These are phyloP conservation scores for Cladorrhinum sp. DNA, from an alignment of 2,329 filamentous ascomycete genomes.

Conservation along the genomic window DNA sequence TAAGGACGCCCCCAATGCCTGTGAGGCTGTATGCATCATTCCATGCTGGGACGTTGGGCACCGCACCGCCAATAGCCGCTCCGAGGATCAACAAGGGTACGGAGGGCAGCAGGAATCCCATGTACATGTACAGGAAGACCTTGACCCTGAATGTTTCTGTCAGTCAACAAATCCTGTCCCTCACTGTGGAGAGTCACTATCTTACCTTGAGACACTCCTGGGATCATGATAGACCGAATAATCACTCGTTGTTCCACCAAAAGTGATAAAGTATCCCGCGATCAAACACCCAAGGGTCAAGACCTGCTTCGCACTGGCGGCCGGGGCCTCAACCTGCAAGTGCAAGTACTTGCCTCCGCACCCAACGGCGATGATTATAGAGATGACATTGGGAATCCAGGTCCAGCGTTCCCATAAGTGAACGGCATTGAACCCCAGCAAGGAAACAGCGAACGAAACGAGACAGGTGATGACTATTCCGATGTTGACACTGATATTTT, in stretches of 20 bases:
- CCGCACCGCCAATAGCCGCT: slow-evolving; percentile 50
- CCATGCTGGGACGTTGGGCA: slow-evolving; percentile 44
- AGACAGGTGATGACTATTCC: slow-evolving; percentile 56
- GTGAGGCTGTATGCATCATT: slow-evolving; percentile 39
- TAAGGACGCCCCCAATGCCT: slow-evolving; percentile 44
- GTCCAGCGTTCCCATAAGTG: slow-evolving; percentile 56
- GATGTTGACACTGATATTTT: slow-evolving; percentile 48
- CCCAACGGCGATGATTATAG: slow-evolving; percentile 51
- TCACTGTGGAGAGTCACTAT: background rate
- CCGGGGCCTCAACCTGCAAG: slow-evolving; percentile 40
- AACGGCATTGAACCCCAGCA: slow-evolving; percentile 53
- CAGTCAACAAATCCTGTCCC: slow-evolving; percentile 6
- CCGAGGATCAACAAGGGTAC: slow-evolving; percentile 49
- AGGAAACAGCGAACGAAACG: slow-evolving; percentile 51
- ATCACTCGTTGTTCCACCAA: slow-evolving; percentile 54
- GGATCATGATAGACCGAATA: slow-evolving; percentile 56
- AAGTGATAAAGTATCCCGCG: slow-evolving; percentile 53
- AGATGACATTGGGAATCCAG: slow-evolving; percentile 54
- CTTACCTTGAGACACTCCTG: slow-evolving; percentile 38
- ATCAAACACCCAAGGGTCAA: slow-evolving; percentile 46
- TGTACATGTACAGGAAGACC: slow-evolving; percentile 49
- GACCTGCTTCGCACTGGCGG: slow-evolving; percentile 38
- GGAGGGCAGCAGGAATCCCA: slow-evolving; percentile 49
- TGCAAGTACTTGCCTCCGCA: slow-evolving; percentile 50
- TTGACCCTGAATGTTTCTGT: slow-evolving; percentile 29